Conservation (phyloP, 805 yeast genomes). For the Starmerella roubikii region DNA sequence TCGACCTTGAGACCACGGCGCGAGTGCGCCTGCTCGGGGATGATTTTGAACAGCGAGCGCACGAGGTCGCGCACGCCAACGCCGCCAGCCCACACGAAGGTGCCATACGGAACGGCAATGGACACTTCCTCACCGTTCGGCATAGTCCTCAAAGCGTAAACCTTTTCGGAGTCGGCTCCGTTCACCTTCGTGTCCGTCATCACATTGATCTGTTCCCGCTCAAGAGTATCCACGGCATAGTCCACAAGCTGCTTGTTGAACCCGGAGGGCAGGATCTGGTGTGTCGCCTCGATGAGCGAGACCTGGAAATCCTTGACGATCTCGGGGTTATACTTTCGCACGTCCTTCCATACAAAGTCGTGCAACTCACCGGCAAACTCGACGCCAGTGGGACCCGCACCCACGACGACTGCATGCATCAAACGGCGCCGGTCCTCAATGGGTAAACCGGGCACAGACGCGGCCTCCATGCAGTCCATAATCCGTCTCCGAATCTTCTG, state of each 20-base stretch:
- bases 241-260: slow-evolving; percentile 33
- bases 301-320: slow-evolving; percentile 71
- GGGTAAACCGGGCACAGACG: slow-evolving; percentile 52
- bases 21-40: slow-evolving; percentile 53
- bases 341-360: slow-evolving; percentile 86
- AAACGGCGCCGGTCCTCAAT: slow-evolving; percentile 74
- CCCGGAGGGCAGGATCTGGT: slow-evolving; percentile 53
- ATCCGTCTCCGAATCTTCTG: slow-evolving; percentile 67
- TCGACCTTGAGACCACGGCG: slow-evolving; percentile 83
- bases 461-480: slow-evolving; percentile 81
- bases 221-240: slow-evolving; percentile 70
- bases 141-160: slow-evolving; percentile 54
- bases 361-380: slow-evolving; percentile 94
- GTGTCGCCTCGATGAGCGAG: slow-evolving; percentile 78
- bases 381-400: slow-evolving; percentile 99
- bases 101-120: slow-evolving; percentile 70
- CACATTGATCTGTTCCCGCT: slow-evolving; percentile 54
- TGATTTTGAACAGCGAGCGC: slow-evolving; percentile 46
- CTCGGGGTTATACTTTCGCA: slow-evolving; percentile 77
- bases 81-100: slow-evolving; percentile 96
- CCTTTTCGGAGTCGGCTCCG: slow-evolving; percentile 57
- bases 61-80: slow-evolving; percentile 75
- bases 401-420: slow-evolving; percentile 74
- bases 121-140: slow-evolving; percentile 52
- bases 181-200: slow-evolving; percentile 79